phyloP scores from a whole-genome alignment of 2,329 filamentous ascomycete species.

The Sporothrix luriei region DNA sequence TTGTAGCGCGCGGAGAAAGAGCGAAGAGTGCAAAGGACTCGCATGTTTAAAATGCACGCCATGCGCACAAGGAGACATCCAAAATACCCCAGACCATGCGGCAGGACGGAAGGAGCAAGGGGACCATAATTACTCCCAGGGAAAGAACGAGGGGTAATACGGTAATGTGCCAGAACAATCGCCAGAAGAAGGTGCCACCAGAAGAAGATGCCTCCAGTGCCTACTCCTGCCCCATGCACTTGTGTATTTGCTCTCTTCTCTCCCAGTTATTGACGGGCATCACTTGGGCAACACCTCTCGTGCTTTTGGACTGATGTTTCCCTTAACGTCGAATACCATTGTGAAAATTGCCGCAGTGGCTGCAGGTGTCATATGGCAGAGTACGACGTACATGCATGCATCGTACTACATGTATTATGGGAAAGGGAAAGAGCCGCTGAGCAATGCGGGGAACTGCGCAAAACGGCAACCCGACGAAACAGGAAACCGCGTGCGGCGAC shows the following conservation, averaged over 20 bases:
- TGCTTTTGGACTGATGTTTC: neutral
- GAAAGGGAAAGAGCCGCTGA: constrained; percentile 26
- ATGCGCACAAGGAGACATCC: too few relatives aligned
- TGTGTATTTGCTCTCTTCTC: neutral
- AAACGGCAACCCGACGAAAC: constrained; percentile 9
- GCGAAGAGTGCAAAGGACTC: neutral
- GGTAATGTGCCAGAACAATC: neutral
- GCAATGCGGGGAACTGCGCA: constrained; percentile 29
- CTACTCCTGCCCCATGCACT: neutral
- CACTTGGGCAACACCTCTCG: neutral
- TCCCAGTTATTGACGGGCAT: neutral
- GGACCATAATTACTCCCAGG: constrained; percentile 17
- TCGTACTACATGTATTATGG: neutral
- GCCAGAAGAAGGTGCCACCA: neutral
- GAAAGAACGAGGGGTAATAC: neutral
- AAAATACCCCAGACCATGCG: too few relatives aligned
- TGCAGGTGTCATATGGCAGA: constrained; percentile 18
- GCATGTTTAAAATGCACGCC: constrained; percentile 18
- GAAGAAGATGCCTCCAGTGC: too few relatives aligned
- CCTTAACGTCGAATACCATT: neutral
- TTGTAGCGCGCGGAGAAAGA: constrained; percentile 1
- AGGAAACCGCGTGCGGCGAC: constrained; percentile 3
- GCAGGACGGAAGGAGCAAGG: neutral
- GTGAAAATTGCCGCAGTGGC: constrained; percentile 7
- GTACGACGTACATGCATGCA: neutral